These are phyloP conservation scores for Nepenthes alata DNA, from an alignment of 179 eudicot species.

Conservation along the genomic window DNA sequence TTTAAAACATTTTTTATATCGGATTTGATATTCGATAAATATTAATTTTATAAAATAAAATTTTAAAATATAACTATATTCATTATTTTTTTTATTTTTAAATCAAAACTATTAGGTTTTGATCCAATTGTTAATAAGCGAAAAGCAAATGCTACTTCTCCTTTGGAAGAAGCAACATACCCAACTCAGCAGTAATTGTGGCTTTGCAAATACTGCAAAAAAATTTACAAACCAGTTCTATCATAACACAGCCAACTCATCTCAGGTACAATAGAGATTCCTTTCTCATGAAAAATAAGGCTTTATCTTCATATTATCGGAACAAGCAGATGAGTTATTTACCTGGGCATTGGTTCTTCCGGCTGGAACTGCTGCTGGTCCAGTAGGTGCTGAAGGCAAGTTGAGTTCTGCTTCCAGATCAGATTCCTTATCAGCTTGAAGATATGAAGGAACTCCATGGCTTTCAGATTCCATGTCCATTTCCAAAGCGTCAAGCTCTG, in stretches of 20 bases:
- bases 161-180: too few relatives aligned
- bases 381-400: constrained; percentile 83
- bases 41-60: too few relatives aligned
- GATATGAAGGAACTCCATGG: constrained; percentile 91
- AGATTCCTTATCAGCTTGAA: constrained; percentile 74
- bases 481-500: constrained; percentile 95
- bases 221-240: too few relatives aligned
- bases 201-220: too few relatives aligned
- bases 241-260: background rate
- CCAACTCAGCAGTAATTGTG: too few relatives aligned
- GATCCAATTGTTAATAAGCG: too few relatives aligned
- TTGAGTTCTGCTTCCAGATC: constrained; percentile 67
- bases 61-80: too few relatives aligned
- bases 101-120: too few relatives aligned
- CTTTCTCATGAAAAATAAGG: background rate
- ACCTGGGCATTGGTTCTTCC: constrained; percentile 63
- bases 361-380: constrained; percentile 46
- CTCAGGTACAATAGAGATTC: background rate
- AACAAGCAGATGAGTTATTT: constrained; percentile 1
- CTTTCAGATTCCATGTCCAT: constrained; percentile 84
- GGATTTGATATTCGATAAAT: too few relatives aligned
- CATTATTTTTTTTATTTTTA: too few relatives aligned
- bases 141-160: too few relatives aligned
- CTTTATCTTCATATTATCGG: background rate
- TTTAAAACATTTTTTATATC: too few relatives aligned